A percentile compares a stretch with the other conserved stretches of the same genome.
Evolutionary conservation across 2,329 filamentous ascomycete species (phyloP).

Genomic region (Exophiala spinifera): DNA sequence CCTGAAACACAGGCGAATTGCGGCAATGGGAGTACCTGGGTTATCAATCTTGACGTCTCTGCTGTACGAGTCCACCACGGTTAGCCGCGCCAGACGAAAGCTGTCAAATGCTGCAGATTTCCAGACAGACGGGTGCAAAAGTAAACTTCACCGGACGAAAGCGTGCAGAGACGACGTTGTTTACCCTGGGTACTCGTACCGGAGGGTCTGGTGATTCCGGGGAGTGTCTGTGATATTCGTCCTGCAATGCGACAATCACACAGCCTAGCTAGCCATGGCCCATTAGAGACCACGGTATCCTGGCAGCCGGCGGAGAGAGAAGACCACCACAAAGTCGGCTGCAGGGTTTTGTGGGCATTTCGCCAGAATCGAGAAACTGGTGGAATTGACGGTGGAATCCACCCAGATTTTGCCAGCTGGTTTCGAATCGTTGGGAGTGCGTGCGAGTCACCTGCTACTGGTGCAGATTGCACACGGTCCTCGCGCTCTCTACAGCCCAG

Average conservation of each 20-base stretch:
- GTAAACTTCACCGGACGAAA: slow-evolving; percentile 11
- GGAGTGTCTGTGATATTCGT: neutral
- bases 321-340: no score
- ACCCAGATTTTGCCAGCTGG: neutral
- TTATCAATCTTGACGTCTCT: slow-evolving; percentile 11
- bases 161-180: slow-evolving; percentile 3
- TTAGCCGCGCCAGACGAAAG: slow-evolving; percentile 17
- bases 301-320: neutral
- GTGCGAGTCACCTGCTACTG: no score
- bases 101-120: slow-evolving; percentile 22
- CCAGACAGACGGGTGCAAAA: slow-evolving; percentile 19
- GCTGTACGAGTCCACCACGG: slow-evolving; percentile 20
- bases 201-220: neutral
- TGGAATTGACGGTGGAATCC: neutral
- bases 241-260: no score
- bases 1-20: slow-evolving; percentile 20
- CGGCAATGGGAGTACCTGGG: neutral
- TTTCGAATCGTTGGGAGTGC: no score
- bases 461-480: no score
- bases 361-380: neutral
- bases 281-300: neutral
- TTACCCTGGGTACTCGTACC: neutral
- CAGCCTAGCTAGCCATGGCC: neutral
- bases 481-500: no score
- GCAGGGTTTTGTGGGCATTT: no score